Evolutionary conservation across 1,284 basidiomycete genomes (phyloP).

Genomic region (Malassezia dermatis): DNA sequence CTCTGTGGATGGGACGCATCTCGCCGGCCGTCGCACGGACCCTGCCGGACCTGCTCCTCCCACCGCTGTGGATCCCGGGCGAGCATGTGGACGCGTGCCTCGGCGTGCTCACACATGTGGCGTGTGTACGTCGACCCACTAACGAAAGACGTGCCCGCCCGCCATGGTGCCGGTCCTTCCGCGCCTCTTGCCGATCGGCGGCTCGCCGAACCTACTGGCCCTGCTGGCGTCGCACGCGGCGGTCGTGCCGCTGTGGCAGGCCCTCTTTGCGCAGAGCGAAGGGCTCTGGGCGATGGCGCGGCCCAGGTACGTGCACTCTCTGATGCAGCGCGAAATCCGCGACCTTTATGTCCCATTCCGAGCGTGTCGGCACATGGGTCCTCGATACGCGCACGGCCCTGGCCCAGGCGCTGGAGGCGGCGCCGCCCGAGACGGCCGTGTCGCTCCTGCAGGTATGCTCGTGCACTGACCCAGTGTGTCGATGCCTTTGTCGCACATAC

Average conservation of each 20-base stretch:
- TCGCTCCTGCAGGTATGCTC: not conserved
- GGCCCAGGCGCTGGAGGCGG: not conserved
- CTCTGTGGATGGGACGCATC: not conserved
- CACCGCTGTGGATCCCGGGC: not conserved
- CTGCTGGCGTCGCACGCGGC: not conserved
- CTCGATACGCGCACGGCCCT: not conserved
- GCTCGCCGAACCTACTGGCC: not conserved
- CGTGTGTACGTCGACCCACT: not conserved
- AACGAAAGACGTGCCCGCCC: not conserved
- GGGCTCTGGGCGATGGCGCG: constrained; percentile 12
- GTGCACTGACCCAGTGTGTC: not conserved
- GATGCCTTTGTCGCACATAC: not conserved
- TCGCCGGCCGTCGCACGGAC: not conserved
- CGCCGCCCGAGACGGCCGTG: not conserved
- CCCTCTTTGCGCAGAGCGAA: not conserved
- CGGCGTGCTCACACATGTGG: not conserved
- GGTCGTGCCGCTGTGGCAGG: not conserved
- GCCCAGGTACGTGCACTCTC: not conserved
- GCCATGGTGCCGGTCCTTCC: not conserved
- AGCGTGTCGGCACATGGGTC: constrained; percentile 4
- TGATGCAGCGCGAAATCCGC: not conserved
- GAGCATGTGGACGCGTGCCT: not conserved
- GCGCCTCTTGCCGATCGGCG: not conserved
- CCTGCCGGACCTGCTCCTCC: not conserved
- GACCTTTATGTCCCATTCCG: constrained; percentile 10